Base-by-base conservation (phyloP, 2,329 filamentous ascomycete species). In the Claviceps sp. region DNA sequence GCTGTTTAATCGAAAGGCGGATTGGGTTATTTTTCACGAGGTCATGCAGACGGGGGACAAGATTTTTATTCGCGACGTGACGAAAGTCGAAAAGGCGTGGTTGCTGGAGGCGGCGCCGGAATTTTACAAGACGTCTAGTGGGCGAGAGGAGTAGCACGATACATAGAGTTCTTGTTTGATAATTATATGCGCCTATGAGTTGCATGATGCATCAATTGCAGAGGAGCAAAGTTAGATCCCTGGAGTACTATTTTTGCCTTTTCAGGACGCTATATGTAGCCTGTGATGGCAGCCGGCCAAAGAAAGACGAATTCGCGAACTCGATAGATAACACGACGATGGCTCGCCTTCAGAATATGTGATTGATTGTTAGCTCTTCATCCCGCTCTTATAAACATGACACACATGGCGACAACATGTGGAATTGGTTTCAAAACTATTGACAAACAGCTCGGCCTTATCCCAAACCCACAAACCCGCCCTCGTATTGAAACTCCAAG, bases 11-110 rank as follows among this genome's bases (percentile, higher is more conserved):
- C 82, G 90, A 52, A 96, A 94, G 71, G 89, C 89, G 11, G 89
- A 96, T 57, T 97, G 91, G 89, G 89, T 97, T 10, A 78, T 98
- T 38, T 98, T 96, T 63, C 86, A 94, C 61, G 91, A 96, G 69
- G 81, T 95, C 40, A 81, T 95, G 75, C 88, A 97, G 70, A 94
- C 87, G 4, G 81, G 85, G 10, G 81, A 80, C 57, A 97, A 97
- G 74, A 89, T 80, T 0, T 97, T 85, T 64, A 94, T 98, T 60
- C 77, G 89, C 52, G 91, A 97, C 67, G 73, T 97, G 54, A 93
- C 84, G n/a, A 93, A 88, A 71, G 87, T 97, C 60, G 87, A 96
- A 65, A 95, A 89, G 74, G 74, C 72, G n/a, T 98, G 91, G 87
- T 74, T 98, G 59, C 65, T 90, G 47, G 89, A 97, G 66, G 94